These are phyloP conservation scores for Cutaneotrichosporon sp. DNA, from an alignment of 1,284 basidiomycete genomes.

Conservation along the genomic window DNA sequence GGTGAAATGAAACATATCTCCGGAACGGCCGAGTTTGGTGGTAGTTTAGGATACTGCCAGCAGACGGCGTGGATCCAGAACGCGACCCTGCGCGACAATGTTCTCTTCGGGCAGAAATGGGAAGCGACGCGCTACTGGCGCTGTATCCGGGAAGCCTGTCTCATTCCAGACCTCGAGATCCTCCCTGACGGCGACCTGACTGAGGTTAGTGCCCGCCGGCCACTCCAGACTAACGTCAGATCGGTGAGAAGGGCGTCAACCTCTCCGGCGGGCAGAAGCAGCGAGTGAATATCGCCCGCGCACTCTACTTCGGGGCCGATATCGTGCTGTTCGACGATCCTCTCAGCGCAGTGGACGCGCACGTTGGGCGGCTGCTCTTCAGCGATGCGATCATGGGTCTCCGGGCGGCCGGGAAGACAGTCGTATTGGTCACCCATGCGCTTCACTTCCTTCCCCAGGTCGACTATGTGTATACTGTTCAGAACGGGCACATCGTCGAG, in stretches of 20 bases:
- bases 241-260: slow-evolving; percentile 47
- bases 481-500: slow-evolving; percentile 59
- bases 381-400: slow-evolving; percentile 70
- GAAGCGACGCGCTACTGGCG: slow-evolving; percentile 65
- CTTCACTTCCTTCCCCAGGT: slow-evolving; percentile 46
- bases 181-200: slow-evolving; percentile 71
- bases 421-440: slow-evolving; percentile 60
- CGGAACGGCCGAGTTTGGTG: slow-evolving; percentile 61
- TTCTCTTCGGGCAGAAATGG: slow-evolving; percentile 64
- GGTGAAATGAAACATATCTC: slow-evolving; percentile 63
- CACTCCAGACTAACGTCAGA: slow-evolving; percentile 63
- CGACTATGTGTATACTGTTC: slow-evolving; percentile 49
- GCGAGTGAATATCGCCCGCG: slow-evolving; percentile 63
- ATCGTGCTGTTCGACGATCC: slow-evolving; percentile 83
- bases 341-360: slow-evolving; percentile 71
- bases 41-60: slow-evolving; percentile 71
- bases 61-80: slow-evolving; percentile 82
- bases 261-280: slow-evolving; percentile 45
- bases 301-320: slow-evolving; percentile 77
- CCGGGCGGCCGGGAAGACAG: slow-evolving; percentile 59
- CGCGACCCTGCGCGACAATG: slow-evolving; percentile 57
- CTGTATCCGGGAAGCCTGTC: slow-evolving; percentile 59
- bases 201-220: slow-evolving; percentile 43
- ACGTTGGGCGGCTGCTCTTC: slow-evolving; percentile 82
- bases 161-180: slow-evolving; percentile 64